Base-by-base conservation (phyloP, 129 eudicot species). In the Flaveria brownii region DNA sequence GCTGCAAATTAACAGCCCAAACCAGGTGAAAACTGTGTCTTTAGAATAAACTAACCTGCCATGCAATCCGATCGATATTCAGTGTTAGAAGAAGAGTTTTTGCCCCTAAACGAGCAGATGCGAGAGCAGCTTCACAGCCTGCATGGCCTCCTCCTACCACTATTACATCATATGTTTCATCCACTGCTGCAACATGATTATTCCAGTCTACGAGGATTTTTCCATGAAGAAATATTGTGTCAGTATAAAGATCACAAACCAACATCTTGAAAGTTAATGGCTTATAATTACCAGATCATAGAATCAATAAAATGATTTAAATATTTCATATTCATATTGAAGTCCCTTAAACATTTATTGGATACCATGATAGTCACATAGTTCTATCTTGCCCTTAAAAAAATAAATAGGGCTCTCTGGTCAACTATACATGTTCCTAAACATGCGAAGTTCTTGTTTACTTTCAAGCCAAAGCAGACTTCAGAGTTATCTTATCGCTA, bases 131-230 rank as follows among this genome's bases (percentile, higher is more conserved):
- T 87, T 94, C 99, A 85, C 99, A 94, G 60, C 99, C 99, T 49
- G 99, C 99, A 80, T 94, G 99, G n/a, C 99, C 99, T 2, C 99
- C 99, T 74, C 99, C 99, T 41, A 94, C 99, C 60, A 94, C 91
- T 65, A 91, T 94, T 25, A 94, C 97, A 50, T 94, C 97, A 84
- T 89, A 91, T 80, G 69, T 87, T 77, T 91, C 99, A 60, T 87
- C 91, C 63, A 73, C 68, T 33, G 62, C 41, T 77, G 81, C 89
- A 62, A 73, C 72, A 67, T 76, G 78, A 85, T 70, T 73, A 66
- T 60, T 79, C 84, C 62, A 71, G 17, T 80, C 92, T 83, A 36
- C 2, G 10, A 18, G 7, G 59, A n/a, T 56, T 45, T 57, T 74
- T 30, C 54, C 42, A 72, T 36, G 33, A 60, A 0, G 30, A 36